Base-by-base conservation (phyloP, 176 grass and related monocot species). In the Ensete ventricosum region DNA sequence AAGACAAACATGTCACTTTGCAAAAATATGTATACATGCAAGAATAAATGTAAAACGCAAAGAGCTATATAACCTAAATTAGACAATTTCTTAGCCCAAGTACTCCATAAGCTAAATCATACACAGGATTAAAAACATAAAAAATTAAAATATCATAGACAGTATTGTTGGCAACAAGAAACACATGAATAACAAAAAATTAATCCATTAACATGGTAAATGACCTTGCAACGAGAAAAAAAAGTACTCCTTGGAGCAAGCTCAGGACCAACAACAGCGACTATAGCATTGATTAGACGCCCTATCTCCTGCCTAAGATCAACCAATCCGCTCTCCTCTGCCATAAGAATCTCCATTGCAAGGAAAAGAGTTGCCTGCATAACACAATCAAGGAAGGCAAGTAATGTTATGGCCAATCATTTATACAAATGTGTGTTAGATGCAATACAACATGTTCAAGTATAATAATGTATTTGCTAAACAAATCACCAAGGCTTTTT, bases 221-320 rank as follows among this genome's bases (percentile, higher is more conserved):
- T 24, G 86, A 97, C 93, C 93, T 98, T 93, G 88, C 90, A 98
- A 71, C 95, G 95, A 24, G 95, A 93, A 88, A 98, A 98, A 69
- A 98, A 98, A 75, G 69, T 91, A 83, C 95, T 93, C 75, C 86
- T 86, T 82, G 95, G 88, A 78, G 84, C 76, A 83, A 98, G 86
- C 82, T 98, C 95, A 55, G 95, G 95, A 79, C 95, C 95, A 87
- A 98, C 82, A 82, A 98, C 95, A 81, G 88, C 95, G 71, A 98
- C 90, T 80, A 98, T 89, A 83, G 88, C 90, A 86, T 98, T 98
- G 59, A 98, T 91, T 81, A 98, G 86, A 77, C 80, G 84, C 7
- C 88, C 95, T 80, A 98, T 87, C 86, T 88, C 86, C 76, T 98
- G 90, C 79, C 90, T 93, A 79, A 98, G 86, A 83, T 98, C 88